These are phyloP conservation scores for Dillenia turbinata DNA, from an alignment of 164 flowering plant genomes.

Conservation along the genomic window DNA sequence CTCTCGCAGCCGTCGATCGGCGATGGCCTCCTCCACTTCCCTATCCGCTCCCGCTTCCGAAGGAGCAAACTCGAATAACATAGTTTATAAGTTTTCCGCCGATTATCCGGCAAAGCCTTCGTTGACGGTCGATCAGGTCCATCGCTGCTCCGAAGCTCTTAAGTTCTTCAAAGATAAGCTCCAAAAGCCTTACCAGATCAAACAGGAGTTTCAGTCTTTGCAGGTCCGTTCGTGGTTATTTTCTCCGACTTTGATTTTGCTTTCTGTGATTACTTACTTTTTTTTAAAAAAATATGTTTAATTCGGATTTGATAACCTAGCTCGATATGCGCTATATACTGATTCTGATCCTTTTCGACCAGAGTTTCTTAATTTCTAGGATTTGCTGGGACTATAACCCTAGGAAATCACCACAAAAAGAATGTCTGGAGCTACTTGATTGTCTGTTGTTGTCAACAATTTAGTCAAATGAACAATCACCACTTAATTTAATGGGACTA, in stretches of 20 bases:
- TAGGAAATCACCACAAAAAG: too few species aligned
- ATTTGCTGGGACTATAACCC: background rate
- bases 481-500: too few species aligned
- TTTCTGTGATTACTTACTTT: background rate
- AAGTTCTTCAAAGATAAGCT: slow-evolving; percentile 38
- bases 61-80: background rate
- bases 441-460: too few species aligned
- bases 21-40: slow-evolving; percentile 22
- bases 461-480: too few species aligned
- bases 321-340: background rate
- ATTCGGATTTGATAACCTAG: background rate
- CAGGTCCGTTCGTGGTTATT: slow-evolving; percentile 30
- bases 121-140: slow-evolving; percentile 49
- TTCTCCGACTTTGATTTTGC: background rate
- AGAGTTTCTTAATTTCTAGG: background rate
- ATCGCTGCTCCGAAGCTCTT: slow-evolving; percentile 52
- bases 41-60: slow-evolving; percentile 6
- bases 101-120: slow-evolving; percentile 27
- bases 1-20: slow-evolving; percentile 24
- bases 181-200: slow-evolving; percentile 21
- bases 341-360: background rate
- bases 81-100: slow-evolving; percentile 23
- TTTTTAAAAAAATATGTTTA: background rate
- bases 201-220: slow-evolving; percentile 43
- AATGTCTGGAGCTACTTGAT: too few species aligned